phyloP scores from a whole-genome alignment of 306 rosid species.

The Spatholobus suberectus region DNA sequence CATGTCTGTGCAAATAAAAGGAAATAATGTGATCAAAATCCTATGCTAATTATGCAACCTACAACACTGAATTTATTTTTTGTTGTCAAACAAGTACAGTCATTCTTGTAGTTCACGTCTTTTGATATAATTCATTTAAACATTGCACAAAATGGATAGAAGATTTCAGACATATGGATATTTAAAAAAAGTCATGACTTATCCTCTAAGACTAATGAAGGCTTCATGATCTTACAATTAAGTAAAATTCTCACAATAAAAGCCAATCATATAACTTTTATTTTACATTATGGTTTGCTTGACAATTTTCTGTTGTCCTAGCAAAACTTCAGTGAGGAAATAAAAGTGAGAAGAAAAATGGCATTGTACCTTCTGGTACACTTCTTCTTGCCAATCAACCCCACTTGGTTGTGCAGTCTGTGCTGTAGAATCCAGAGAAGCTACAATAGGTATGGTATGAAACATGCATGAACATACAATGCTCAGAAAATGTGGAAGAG shows the following conservation, averaged over 20 bases:
- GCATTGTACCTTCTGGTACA: conserved; percentile 73
- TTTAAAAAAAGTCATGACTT: background rate
- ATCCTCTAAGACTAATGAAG: background rate
- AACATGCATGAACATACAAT: conserved; percentile 21
- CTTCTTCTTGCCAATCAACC: conserved; percentile 84
- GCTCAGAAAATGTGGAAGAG: conserved; percentile 22
- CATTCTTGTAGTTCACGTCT: background rate
- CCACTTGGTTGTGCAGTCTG: conserved; percentile 77
- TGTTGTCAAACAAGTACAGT: background rate
- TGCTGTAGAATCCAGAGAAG: conserved; percentile 79
- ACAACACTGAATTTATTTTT: background rate
- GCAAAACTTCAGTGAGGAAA: background rate
- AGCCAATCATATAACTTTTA: background rate
- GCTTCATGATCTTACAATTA: background rate
- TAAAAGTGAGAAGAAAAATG: conserved; percentile 28
- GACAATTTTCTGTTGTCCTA: too few relatives aligned
- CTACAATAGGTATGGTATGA: conserved; percentile 45
- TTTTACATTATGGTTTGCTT: too few relatives aligned
- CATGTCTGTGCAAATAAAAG: background rate
- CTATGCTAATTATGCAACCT: background rate
- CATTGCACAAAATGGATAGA: too few relatives aligned
- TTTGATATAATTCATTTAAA: background rate
- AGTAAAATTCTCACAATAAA: background rate
- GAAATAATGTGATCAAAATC: background rate
- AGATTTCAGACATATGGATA: background rate